These are phyloP conservation scores for Dendrobium catenatum DNA, from an alignment of 106 monocot species.

Conservation along the genomic window DNA sequence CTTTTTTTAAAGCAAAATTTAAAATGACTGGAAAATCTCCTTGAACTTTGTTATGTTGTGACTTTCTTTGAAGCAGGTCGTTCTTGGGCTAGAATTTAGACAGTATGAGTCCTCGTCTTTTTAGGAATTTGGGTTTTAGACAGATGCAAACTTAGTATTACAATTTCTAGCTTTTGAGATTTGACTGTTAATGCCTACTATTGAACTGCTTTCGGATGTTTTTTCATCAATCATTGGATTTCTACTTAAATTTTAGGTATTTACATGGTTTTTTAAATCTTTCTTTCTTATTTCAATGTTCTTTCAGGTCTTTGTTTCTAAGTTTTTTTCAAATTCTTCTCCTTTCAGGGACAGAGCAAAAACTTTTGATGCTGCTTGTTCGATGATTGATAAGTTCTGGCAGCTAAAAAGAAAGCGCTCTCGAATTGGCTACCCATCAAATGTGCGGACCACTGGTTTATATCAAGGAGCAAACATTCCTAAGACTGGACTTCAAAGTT, in stretches of 20 bases:
- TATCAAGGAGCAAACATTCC: constrained; percentile 14
- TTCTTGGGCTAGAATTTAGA: background rate
- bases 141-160: background rate
- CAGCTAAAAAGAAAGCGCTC: constrained; percentile 38
- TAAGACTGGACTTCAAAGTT: constrained; percentile 24
- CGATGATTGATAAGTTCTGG: constrained; percentile 38
- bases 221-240: background rate
- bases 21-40: background rate
- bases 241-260: background rate
- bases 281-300: background rate
- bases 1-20: background rate
- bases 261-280: background rate
- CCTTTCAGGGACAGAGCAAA: constrained; percentile 42
- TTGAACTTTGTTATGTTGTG: background rate
- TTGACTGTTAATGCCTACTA: background rate
- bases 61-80: background rate
- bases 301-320: background rate
- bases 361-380: constrained; percentile 32
- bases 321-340: background rate
- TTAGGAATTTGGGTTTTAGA: background rate
- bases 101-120: background rate
- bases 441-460: constrained; percentile 23
- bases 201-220: background rate
- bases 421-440: constrained; percentile 28
- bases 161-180: background rate